Conservation (phyloP, 2,329 filamentous ascomycete genomes). For the Scortechinia acanthostroma region DNA sequence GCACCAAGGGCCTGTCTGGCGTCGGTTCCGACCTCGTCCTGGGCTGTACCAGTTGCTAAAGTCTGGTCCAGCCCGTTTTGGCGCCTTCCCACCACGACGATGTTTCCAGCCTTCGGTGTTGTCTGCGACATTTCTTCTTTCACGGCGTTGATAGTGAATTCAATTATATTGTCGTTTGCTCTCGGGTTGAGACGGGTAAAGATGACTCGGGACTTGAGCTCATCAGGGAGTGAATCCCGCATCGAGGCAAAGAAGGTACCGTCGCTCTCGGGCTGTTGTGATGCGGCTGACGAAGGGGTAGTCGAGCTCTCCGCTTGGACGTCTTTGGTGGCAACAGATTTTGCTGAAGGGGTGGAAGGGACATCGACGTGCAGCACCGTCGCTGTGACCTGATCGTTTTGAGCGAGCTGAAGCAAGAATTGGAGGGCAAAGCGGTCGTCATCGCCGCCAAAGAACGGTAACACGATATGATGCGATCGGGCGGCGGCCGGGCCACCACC, state of each 20-base stretch:
- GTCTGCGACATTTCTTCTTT: background rate
- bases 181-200: background rate
- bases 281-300: background rate
- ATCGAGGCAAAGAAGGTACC: background rate
- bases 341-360: background rate
- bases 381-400: constrained; percentile 71
- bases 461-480: constrained; percentile 75
- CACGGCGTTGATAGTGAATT: background rate
- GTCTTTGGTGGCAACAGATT: no score
- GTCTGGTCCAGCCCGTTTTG: background rate
- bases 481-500: constrained; percentile 50
- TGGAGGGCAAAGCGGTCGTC: constrained; percentile 77
- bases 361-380: constrained; percentile 59
- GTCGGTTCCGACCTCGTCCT: background rate
- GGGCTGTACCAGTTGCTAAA: background rate
- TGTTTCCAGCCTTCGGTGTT: background rate
- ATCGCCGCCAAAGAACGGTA: constrained; percentile 76
- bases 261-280: background rate
- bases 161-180: background rate
- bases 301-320: background rate
- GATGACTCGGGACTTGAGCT: background rate
- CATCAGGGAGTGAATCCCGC: background rate
- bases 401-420: constrained; percentile 76
- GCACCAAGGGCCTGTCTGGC: background rate
- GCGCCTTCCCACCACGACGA: background rate